Evolutionary conservation across 2,329 filamentous ascomycete genomes (phyloP), one percentile per base, ranked within the genome.

Genomic region (Xylaria sp.): DNA sequence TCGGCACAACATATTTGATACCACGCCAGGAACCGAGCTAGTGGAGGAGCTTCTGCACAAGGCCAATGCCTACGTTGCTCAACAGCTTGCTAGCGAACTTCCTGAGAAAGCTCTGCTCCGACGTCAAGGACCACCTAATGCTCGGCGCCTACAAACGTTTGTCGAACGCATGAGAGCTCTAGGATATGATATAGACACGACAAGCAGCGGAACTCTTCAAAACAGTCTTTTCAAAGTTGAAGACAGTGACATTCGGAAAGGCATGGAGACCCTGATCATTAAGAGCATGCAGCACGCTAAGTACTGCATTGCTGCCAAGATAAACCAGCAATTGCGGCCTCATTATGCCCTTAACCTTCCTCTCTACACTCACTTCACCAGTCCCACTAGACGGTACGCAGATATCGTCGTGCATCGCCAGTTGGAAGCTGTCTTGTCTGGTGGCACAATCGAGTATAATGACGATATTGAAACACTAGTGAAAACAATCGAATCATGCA

Each of bases 261-360:
- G 96, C 72, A 97, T 99, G 93, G 96, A 99, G 86, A 98, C 95
- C 1, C 85, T 98, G 37, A 86, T 98, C 41, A 87, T 97, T 80
- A 99, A 99, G 85, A 91, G 94, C 46, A 97, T 98, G 94, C 92
- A 93, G 76, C 92, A 95, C 71, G 96, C 94, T 78, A 98, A 98
- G 82, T 99, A 99, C 84, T 97, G 90, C 78, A 91, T 98, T 75
- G 88, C 92, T 64, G 90, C 92, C 78, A 97, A 94, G 85, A 89
- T 92, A 41, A 83, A 89, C 51, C 91, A 92, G 81, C 91, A 93
- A 71, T 86, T 94, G 73, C 91, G 92, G 83, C 89, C 92, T 70
- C 95, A 99, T 82, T 99, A 97, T 81, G 91, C 94, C 15, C 86
- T 98, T 62, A 99, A 99, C 82, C 84, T 97, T 65, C 94, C 95